phyloP scores from a whole-genome alignment of 257 asterid genomes.

The Scutellaria baicalensis region DNA sequence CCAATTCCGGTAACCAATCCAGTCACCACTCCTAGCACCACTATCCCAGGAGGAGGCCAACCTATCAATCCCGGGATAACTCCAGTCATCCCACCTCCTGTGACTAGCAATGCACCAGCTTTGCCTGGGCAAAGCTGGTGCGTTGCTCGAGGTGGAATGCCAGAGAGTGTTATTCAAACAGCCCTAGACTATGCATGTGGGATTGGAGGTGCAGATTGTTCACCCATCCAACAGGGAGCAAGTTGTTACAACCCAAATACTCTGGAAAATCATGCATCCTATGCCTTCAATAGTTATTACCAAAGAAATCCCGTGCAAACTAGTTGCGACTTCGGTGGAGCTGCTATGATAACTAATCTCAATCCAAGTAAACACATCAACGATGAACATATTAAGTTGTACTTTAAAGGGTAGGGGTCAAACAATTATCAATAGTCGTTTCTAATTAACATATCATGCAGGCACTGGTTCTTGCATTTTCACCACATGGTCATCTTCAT shows the following conservation, averaged over 20 bases:
- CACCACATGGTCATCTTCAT: conserved; percentile 33
- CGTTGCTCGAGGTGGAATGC: conserved; percentile 59
- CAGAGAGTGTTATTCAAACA: conserved; percentile 43
- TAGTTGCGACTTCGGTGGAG: conserved; percentile 89
- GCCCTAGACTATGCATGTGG: conserved; percentile 97
- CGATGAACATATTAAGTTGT: too few species aligned
- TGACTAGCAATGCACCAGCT: conserved; percentile 28
- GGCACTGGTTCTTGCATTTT: conserved; percentile 79
- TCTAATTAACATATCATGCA: conserved; percentile 15
- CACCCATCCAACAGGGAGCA: conserved; percentile 60
- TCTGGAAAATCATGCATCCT: conserved; percentile 72
- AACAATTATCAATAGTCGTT: not conserved
- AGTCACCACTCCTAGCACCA: conserved; percentile 31
- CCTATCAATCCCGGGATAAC: not conserved
- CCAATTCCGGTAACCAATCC: conserved; percentile 38
- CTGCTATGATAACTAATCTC: conserved; percentile 49
- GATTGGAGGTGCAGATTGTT: conserved; percentile 78
- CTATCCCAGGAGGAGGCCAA: conserved; percentile 24
- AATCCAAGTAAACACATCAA: conserved; percentile 65
- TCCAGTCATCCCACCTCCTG: conserved; percentile 39
- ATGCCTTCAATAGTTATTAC: conserved; percentile 77
- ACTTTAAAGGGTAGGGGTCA: too few species aligned
- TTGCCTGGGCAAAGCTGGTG: conserved; percentile 82
- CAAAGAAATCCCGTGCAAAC: conserved; percentile 69
- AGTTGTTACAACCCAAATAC: conserved; percentile 64